phyloP scores from a whole-genome alignment of 768 basidiomycete species.

The Lepiota subincarnata region DNA sequence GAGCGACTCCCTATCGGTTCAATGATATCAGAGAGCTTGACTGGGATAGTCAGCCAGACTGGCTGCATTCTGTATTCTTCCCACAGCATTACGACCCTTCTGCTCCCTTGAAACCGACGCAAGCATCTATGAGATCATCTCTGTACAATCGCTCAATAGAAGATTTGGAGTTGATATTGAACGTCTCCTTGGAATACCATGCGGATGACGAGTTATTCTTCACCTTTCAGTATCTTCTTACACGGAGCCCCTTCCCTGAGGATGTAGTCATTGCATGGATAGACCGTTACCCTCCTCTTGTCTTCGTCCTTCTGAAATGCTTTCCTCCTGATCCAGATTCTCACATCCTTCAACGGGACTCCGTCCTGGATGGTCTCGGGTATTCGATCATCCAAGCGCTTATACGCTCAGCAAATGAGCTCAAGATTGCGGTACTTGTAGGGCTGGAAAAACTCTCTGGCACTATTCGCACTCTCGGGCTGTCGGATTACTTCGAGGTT shows the following conservation, averaged over 20 bases:
- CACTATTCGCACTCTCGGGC: constrained; percentile 30
- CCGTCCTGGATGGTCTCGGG: constrained; percentile 23
- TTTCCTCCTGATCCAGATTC: constrained; percentile 39
- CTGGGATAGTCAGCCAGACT: constrained; percentile 24
- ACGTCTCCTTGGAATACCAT: constrained; percentile 43
- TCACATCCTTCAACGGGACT: constrained; percentile 24
- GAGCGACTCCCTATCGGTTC: constrained; percentile 35
- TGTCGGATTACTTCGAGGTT: constrained; percentile 47
- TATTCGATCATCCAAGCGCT: constrained; percentile 41
- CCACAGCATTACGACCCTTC: constrained; percentile 5
- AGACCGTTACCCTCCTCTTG: constrained; percentile 49
- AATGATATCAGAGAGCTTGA: constrained; percentile 38
- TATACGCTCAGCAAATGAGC: constrained; percentile 50
- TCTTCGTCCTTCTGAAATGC: constrained; percentile 46
- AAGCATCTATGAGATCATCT: constrained; percentile 21
- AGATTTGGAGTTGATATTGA: constrained; percentile 33
- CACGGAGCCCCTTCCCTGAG: constrained; percentile 24
- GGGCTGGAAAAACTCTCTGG: constrained; percentile 51
- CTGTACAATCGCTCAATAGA: constrained; percentile 20
- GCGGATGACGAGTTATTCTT: constrained; percentile 52
- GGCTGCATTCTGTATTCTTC: constrained; percentile 20
- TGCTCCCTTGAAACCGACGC: constrained; percentile 19
- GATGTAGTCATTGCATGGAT: constrained; percentile 36
- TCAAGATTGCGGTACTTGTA: constrained; percentile 53
- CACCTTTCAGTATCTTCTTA: constrained; percentile 40